Conservation (phyloP, 208 protist genomes). For the Trypanosoma conorhini region DNA sequence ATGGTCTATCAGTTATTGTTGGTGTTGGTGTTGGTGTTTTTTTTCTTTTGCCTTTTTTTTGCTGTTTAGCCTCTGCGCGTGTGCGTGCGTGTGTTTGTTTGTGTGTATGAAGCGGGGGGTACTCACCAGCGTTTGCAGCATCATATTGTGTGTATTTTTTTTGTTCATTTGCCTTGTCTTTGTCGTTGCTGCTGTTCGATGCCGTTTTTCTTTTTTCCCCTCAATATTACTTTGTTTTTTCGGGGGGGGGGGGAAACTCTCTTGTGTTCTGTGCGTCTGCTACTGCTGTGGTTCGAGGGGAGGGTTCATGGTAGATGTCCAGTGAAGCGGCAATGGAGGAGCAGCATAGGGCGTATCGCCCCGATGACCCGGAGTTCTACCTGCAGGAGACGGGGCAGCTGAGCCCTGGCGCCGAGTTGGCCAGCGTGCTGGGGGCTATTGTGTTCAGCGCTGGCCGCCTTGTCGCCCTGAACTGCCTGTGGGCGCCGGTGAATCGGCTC, state of each 20-base stretch:
- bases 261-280: neutral
- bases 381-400: neutral
- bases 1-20: too few species aligned
- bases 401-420: neutral
- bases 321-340: neutral
- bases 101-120: neutral
- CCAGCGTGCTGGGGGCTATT: neutral
- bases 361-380: conserved; percentile 27
- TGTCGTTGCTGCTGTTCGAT: too few species aligned
- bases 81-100: too few species aligned
- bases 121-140: too few species aligned
- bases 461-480: neutral
- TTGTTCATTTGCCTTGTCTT: too few species aligned
- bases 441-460: neutral
- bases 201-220: too few species aligned
- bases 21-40: too few species aligned
- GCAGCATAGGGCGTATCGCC: neutral
- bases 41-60: too few species aligned
- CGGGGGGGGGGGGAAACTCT: too few species aligned
- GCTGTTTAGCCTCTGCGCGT: too few species aligned
- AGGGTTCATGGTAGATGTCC: conserved; percentile 5
- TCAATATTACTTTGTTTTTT: neutral
- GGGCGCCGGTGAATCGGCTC: conserved; percentile 21
- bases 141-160: too few species aligned
- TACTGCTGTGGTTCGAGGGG: neutral